These are phyloP conservation scores for Choiromyces venosus DNA, from an alignment of 495 filamentous ascomycete species.

Conservation along the genomic window DNA sequence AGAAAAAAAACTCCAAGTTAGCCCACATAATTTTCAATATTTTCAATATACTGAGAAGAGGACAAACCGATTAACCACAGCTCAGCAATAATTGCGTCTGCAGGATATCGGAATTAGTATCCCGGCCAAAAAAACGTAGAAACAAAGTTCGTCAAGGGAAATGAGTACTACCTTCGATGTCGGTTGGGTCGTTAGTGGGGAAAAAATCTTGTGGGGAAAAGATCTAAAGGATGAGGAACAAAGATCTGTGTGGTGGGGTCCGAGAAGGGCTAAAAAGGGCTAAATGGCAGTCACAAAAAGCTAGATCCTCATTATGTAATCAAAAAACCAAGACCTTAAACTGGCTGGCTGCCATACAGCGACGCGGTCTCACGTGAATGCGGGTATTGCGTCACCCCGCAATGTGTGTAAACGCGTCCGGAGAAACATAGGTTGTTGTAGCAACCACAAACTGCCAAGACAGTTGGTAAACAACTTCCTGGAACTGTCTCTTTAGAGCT, in stretches of 20 bases:
- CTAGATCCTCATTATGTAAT: not conserved
- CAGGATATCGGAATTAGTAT: slow-evolving; percentile 16
- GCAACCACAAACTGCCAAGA: slow-evolving; percentile 27
- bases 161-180: slow-evolving; percentile 38
- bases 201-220: slow-evolving; percentile 12
- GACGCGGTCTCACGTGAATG: slow-evolving; percentile 36
- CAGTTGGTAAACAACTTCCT: slow-evolving; percentile 28
- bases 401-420: not conserved
- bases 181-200: slow-evolving; percentile 26
- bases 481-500: slow-evolving; percentile 27
- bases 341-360: slow-evolving; percentile 19
- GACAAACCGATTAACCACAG: slow-evolving; percentile 38
- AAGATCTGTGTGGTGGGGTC: slow-evolving; percentile 15
- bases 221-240: slow-evolving; percentile 18
- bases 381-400: slow-evolving; percentile 12
- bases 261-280: not conserved
- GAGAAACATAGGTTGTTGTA: slow-evolving; percentile 28
- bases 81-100: slow-evolving; percentile 43
- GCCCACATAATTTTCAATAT: not conserved
- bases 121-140: not conserved
- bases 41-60: not conserved
- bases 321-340: not conserved
- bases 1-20: not conserved
- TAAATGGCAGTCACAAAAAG: not conserved
- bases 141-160: not conserved